A percentile compares a stretch with the other conserved stretches of the same genome.
phyloP scores from a whole-genome alignment of 2,329 filamentous ascomycete species.

The Pseudopithomyces chartarum region DNA sequence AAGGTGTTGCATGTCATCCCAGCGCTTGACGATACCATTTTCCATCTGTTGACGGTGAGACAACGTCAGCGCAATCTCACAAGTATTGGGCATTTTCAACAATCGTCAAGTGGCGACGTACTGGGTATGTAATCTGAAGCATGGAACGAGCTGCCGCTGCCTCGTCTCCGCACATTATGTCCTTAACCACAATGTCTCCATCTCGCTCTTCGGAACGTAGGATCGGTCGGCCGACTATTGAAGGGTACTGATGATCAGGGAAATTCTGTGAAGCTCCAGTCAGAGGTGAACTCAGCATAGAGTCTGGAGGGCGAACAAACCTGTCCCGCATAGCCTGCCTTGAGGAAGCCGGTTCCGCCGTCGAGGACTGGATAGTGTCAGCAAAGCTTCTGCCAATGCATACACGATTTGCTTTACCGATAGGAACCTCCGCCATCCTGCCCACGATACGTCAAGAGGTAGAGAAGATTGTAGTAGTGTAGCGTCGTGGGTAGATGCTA shows the following conservation, averaged over 20 bases:
- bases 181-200: slow-evolving; percentile 79
- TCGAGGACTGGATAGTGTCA: slow-evolving; percentile 78
- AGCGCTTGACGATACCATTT: slow-evolving; percentile 98
- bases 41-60: slow-evolving; percentile 72
- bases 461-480: slow-evolving; percentile 7
- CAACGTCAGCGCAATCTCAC: slow-evolving; percentile 30
- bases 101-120: slow-evolving; percentile 48
- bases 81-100: slow-evolving; percentile 16
- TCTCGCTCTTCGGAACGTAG: slow-evolving; percentile 91
- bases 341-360: slow-evolving; percentile 99
- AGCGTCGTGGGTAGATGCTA: slow-evolving; percentile 19
- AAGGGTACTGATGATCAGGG: slow-evolving; percentile 97
- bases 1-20: slow-evolving; percentile 99
- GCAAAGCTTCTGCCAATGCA: slow-evolving; percentile 18
- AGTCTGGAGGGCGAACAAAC: slow-evolving; percentile 49
- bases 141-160: slow-evolving; percentile 93
- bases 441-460: slow-evolving; percentile 19
- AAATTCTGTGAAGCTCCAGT: slow-evolving; percentile 71
- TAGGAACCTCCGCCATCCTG: slow-evolving; percentile 56
- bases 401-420: slow-evolving; percentile 46
- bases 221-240: slow-evolving; percentile 96
- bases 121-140: slow-evolving; percentile 97
- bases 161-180: slow-evolving; percentile 99
- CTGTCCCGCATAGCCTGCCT: slow-evolving; percentile 96
- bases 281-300: slow-evolving; percentile 9